Evolutionary conservation across 371 early-diverging fungal species (phyloP).

Genomic region (Batrachochytrium dendrobatidis): DNA sequence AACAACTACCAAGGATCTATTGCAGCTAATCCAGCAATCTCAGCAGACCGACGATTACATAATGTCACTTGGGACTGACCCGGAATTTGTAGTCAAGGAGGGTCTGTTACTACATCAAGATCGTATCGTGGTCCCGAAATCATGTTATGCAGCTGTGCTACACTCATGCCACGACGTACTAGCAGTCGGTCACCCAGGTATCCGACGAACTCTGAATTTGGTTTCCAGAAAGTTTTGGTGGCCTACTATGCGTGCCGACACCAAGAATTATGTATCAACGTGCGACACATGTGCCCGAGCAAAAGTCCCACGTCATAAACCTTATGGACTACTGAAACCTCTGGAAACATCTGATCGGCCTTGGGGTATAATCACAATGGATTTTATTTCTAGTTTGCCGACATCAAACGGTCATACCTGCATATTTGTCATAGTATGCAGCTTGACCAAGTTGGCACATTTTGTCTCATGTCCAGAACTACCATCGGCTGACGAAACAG

Average conservation of each 20-base stretch:
- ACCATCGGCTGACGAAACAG: constrained; percentile 21
- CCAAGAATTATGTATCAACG: constrained; percentile 28
- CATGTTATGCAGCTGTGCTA: not conserved
- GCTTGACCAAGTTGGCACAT: constrained; percentile 38
- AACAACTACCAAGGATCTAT: constrained; percentile 2
- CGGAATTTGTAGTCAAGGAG: no score
- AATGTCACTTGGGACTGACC: constrained; percentile 12
- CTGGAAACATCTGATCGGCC: constrained; percentile 29
- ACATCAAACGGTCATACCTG: constrained; percentile 24
- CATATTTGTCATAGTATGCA: constrained; percentile 40
- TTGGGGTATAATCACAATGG: constrained; percentile 42
- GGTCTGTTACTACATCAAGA: no score
- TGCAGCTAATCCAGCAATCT: no score
- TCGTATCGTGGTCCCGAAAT: no score
- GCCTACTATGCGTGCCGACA: constrained; percentile 31
- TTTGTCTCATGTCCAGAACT: constrained; percentile 28
- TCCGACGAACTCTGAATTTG: constrained; percentile 33
- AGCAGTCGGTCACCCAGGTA: constrained; percentile 43
- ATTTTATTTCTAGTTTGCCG: constrained; percentile 44
- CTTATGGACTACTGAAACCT: constrained; percentile 31
- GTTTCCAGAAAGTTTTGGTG: constrained; percentile 35
- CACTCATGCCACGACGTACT: constrained; percentile 29
- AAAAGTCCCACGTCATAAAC: constrained; percentile 19
- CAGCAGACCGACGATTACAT: constrained; percentile 16
- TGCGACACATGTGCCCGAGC: constrained; percentile 39